These are phyloP conservation scores for Skeletonema potamos DNA, from an alignment of 108 stramenopile genomes.

Conservation along the genomic window DNA sequence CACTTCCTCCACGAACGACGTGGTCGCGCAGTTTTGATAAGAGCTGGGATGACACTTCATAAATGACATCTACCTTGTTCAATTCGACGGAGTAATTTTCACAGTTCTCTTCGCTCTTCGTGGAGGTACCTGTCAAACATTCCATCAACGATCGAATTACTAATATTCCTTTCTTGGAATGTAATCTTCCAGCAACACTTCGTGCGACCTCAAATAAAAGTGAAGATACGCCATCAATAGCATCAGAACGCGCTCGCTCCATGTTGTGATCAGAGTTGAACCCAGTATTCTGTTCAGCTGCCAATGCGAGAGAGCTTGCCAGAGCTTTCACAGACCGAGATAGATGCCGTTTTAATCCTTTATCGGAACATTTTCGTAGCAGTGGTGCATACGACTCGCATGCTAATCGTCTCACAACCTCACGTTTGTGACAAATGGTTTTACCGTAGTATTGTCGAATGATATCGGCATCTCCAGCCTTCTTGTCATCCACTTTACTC, in stretches of 20 bases:
- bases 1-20: slow-evolving; percentile 21
- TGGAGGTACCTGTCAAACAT: slow-evolving; percentile 27
- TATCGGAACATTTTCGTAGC: slow-evolving; percentile 63
- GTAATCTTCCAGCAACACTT: slow-evolving; percentile 68
- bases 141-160: slow-evolving; percentile 58
- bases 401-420: slow-evolving; percentile 68
- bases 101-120: slow-evolving; percentile 1
- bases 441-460: slow-evolving; percentile 82
- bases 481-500: not conserved
- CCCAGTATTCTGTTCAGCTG: slow-evolving; percentile 7
- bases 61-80: slow-evolving; percentile 28
- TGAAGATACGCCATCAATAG: slow-evolving; percentile 78
- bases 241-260: slow-evolving; percentile 59
- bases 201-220: slow-evolving; percentile 68
- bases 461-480: slow-evolving; percentile 48
- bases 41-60: slow-evolving; percentile 41
- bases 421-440: slow-evolving; percentile 71
- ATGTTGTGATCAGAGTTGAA: slow-evolving; percentile 11
- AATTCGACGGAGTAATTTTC: slow-evolving; percentile 12
- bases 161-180: slow-evolving; percentile 65
- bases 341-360: slow-evolving; percentile 65
- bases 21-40: slow-evolving; percentile 48
- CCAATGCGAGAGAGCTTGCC: slow-evolving; percentile 32
- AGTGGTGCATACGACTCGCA: slow-evolving; percentile 83
- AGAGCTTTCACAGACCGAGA: slow-evolving; percentile 70